Conservation (phyloP, 768 basidiomycete species). For the Xerocomus potaroensis region DNA sequence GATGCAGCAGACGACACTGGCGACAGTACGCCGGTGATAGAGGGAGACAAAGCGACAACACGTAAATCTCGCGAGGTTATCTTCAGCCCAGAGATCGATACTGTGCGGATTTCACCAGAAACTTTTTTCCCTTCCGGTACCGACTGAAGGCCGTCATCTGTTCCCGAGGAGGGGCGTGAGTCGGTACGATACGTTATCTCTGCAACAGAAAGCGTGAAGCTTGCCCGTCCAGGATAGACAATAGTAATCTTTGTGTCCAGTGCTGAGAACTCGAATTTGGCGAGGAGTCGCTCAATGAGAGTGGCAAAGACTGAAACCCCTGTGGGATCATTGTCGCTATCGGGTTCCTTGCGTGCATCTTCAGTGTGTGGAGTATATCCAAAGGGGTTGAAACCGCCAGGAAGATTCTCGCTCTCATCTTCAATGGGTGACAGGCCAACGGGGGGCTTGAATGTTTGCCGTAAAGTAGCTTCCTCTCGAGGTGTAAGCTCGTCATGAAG, state of each 20-base stretch:
- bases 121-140: slow-evolving; percentile 8
- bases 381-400: slow-evolving; percentile 66
- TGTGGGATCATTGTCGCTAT: slow-evolving; percentile 54
- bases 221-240: slow-evolving; percentile 59
- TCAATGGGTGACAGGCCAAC: slow-evolving; percentile 24
- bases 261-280: slow-evolving; percentile 75
- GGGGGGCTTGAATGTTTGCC: slow-evolving; percentile 60
- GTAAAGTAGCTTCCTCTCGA: slow-evolving; percentile 65
- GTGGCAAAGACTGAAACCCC: slow-evolving; percentile 80
- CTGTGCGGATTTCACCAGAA: slow-evolving; percentile 38
- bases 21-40: slow-evolving; percentile 22
- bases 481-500: slow-evolving; percentile 75
- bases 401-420: slow-evolving; percentile 45
- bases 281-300: slow-evolving; percentile 73
- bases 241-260: slow-evolving; percentile 63
- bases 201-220: slow-evolving; percentile 55
- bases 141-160: slow-evolving; percentile 26
- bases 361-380: slow-evolving; percentile 31
- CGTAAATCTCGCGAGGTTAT: slow-evolving; percentile 48
- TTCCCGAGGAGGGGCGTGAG: slow-evolving; percentile 2
- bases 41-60: slow-evolving; percentile 14
- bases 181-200: slow-evolving; percentile 56
- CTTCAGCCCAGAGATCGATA: slow-evolving; percentile 54
- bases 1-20: slow-evolving; percentile 24
- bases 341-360: slow-evolving; percentile 27